phyloP scores from a whole-genome alignment of 345 rosid species.

The Reutealis trisperma region DNA sequence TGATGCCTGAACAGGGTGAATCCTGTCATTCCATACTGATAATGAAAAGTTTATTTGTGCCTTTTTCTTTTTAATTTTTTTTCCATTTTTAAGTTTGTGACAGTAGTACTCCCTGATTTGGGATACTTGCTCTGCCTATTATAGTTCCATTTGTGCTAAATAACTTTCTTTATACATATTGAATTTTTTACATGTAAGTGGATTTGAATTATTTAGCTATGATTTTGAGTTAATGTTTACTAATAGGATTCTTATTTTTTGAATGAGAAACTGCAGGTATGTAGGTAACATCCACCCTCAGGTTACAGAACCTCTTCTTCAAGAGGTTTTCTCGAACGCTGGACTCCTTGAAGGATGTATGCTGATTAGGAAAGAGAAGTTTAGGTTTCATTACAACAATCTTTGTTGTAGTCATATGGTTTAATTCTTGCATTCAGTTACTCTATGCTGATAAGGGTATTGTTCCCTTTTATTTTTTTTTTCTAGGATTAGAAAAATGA shows the following conservation, averaged over 20 bases:
- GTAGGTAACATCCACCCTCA: constrained; percentile 37
- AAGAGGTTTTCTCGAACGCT: constrained; percentile 28
- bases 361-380: constrained; percentile 36
- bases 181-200: neutral
- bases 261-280: constrained; percentile 23
- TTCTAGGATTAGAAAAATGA: too few relatives aligned
- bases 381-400: constrained; percentile 12
- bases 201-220: neutral
- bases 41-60: neutral
- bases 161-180: neutral
- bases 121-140: neutral
- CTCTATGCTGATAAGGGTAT: too few relatives aligned
- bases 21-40: neutral
- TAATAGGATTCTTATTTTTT: neutral
- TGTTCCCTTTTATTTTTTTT: too few relatives aligned
- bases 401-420: too few relatives aligned
- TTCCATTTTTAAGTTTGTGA: neutral
- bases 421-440: too few relatives aligned
- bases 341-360: constrained; percentile 35
- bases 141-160: neutral
- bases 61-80: neutral
- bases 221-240: neutral
- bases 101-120: neutral
- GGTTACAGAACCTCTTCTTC: constrained; percentile 34
- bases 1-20: neutral